Evolutionary conservation across 2,329 filamentous ascomycete species (phyloP), one percentile per base, ranked within the genome.

Genomic region (Phoma sp.): DNA sequence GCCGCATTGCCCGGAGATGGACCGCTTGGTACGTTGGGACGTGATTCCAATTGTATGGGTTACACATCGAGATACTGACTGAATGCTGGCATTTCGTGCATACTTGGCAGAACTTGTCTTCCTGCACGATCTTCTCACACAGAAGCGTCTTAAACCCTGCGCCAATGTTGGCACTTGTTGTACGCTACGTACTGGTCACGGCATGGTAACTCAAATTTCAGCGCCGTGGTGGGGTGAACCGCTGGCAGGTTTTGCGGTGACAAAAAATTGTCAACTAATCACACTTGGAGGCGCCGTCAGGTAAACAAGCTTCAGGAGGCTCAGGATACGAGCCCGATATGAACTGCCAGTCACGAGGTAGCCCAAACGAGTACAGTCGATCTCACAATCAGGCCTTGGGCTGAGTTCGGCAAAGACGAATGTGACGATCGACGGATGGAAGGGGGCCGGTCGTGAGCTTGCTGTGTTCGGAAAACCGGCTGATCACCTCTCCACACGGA

Each of bases 401-500:
- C 47, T 47, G 28, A 9, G 20, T 28, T 28, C 15, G 34, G 40
- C 34, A 40, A 26, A 26, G 28, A 34, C 21, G 42, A 39, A 52
- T 52, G 42, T 36, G 18, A 48, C 50, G 59, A 57, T 65, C 52
- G 61, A 43, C 57, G 45, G 53, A 57, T 55, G 46, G 53, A 54
- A 54, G 42, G 40, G 42, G 47, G 47, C 40, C 52, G 55, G 33
- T 42, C 37, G 32, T 49, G 30, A 51, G 32, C 36, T 55, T 46
- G 33, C 48, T 58, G 36, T 48, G 42, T 46, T 43, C 50, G 59
- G 59, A 65, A 54, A 38, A 58, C 61, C 60, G 62, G 62, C 55
- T 54, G 57, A 59, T 62, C 57, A 29, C 46, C 55, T 54, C 58
- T 52, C 56, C 60, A 59, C 60, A 52, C 48, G 29, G n/a, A 38